phyloP scores from a whole-genome alignment of 2,329 filamentous ascomycete species.

The Monosporascus ibericus region DNA sequence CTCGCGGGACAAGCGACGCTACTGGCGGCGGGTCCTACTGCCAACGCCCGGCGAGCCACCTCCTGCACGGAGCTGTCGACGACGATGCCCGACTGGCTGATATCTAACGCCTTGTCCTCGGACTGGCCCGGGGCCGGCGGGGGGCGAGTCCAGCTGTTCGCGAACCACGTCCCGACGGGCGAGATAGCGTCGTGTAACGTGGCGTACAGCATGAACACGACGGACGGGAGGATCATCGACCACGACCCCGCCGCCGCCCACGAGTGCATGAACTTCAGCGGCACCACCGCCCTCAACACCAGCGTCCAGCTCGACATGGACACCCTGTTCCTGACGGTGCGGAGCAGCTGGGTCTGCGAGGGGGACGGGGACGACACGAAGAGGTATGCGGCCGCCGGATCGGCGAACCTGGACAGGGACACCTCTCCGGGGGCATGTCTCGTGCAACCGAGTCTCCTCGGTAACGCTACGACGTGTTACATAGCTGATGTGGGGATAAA shows the following conservation, averaged over 20 bases:
- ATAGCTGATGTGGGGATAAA: constrained; percentile 10
- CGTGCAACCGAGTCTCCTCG: constrained; percentile 8
- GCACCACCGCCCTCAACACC: constrained; percentile 3
- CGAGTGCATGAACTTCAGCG: constrained; percentile 11
- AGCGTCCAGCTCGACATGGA: constrained; percentile 12
- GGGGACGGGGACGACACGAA: constrained; percentile 1
- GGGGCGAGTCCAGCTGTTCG: constrained; percentile 12
- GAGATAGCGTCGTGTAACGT: constrained; percentile 7
- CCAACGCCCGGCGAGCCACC: neutral
- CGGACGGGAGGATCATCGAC: constrained; percentile 7
- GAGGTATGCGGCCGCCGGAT: constrained; percentile 8
- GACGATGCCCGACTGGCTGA: constrained; percentile 8
- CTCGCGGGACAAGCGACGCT: constrained; percentile 5
- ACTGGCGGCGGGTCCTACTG: neutral
- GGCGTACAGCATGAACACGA: constrained; percentile 6
- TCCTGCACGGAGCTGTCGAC: constrained; percentile 7
- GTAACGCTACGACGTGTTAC: constrained; percentile 11
- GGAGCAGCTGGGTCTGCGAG: constrained; percentile 10
- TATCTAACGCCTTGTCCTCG: constrained; percentile 10
- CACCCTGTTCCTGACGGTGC: constrained; percentile 5
- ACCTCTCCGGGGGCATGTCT: constrained; percentile 12
- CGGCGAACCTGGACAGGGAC: constrained; percentile 3
- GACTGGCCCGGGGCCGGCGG: constrained; percentile 12
- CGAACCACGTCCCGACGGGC: constrained; percentile 8
- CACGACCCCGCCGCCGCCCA: constrained; percentile 7